Percentiles rank a stretch among this genome's conserved stretches.
Evolutionary conservation across 2,329 filamentous ascomycete species (phyloP).

Genomic region (Didymella segeticola): DNA sequence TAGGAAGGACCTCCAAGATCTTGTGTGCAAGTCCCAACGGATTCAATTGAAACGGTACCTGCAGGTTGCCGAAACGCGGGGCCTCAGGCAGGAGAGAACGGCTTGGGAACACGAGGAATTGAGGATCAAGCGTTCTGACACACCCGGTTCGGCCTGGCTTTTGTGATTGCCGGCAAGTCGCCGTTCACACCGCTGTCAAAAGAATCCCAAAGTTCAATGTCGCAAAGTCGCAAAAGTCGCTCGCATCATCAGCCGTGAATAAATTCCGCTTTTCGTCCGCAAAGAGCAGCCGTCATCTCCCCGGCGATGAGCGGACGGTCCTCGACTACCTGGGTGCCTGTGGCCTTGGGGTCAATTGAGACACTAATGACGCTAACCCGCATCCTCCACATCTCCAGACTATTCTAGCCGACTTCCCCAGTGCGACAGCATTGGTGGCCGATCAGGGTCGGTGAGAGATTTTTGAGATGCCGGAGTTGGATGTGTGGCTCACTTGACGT

Average conservation of each 20-base stretch:
- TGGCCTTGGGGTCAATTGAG: neutral
- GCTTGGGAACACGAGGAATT: slow-evolving; percentile 14
- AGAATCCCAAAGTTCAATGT: neutral
- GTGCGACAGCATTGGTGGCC: slow-evolving; percentile 4
- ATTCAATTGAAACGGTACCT: slow-evolving; percentile 42
- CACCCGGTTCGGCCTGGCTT: neutral
- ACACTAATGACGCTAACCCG: slow-evolving; percentile 16
- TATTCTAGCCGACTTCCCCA: slow-evolving; percentile 17
- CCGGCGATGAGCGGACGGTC: slow-evolving; percentile 5
- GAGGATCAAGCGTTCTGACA: neutral
- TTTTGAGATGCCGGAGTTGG: neutral
- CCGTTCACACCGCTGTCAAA: slow-evolving; percentile 9
- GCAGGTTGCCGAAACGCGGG: slow-evolving; percentile 43
- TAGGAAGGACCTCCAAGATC: neutral
- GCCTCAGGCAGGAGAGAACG: slow-evolving; percentile 2
- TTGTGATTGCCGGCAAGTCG: slow-evolving; percentile 10
- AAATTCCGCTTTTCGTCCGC: slow-evolving; percentile 22
- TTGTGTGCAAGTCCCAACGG: neutral
- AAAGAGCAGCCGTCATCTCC: slow-evolving; percentile 8
- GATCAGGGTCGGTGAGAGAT: neutral
- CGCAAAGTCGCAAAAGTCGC: slow-evolving; percentile 1
- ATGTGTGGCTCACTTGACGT: neutral
- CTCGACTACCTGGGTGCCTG: slow-evolving; percentile 1
- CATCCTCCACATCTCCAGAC: slow-evolving; percentile 20
- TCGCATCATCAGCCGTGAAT: slow-evolving; percentile 29